Evolutionary conservation across 305 asterid species (phyloP).

Genomic region (Solanum hybrid): DNA sequence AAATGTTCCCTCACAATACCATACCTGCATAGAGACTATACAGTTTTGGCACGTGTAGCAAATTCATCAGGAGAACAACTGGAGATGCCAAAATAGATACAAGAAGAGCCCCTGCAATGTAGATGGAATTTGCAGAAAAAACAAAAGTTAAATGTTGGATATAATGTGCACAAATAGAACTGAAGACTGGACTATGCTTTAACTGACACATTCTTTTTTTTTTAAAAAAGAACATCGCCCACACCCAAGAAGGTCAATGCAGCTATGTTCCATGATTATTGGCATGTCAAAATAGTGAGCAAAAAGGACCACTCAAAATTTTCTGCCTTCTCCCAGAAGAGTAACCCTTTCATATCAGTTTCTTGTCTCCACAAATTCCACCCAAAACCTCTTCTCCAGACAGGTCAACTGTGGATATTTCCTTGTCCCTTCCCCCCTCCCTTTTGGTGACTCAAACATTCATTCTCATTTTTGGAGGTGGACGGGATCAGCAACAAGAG

Average conservation of each 20-base stretch:
- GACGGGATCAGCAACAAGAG: background rate
- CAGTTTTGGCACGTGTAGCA: conserved; percentile 69
- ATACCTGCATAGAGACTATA: conserved; percentile 72
- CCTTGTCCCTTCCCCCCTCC: background rate
- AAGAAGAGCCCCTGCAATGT: conserved; percentile 59
- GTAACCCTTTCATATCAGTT: background rate
- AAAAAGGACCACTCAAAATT: background rate
- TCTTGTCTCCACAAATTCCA: background rate
- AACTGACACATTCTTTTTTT: background rate
- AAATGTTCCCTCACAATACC: background rate
- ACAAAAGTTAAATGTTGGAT: background rate
- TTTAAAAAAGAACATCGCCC: background rate
- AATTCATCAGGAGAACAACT: conserved; percentile 38
- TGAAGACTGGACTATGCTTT: background rate
- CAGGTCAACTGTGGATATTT: background rate
- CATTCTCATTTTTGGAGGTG: background rate
- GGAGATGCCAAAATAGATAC: conserved; percentile 80
- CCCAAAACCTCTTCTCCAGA: background rate
- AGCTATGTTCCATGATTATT: background rate
- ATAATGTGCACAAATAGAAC: background rate
- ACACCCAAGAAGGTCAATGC: background rate
- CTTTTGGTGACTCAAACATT: background rate
- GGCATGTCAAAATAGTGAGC: background rate
- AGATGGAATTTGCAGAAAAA: background rate
- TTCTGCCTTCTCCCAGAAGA: background rate